These are phyloP conservation scores for Pisolithus sp. DNA, from an alignment of 768 basidiomycete genomes.

Conservation along the genomic window DNA sequence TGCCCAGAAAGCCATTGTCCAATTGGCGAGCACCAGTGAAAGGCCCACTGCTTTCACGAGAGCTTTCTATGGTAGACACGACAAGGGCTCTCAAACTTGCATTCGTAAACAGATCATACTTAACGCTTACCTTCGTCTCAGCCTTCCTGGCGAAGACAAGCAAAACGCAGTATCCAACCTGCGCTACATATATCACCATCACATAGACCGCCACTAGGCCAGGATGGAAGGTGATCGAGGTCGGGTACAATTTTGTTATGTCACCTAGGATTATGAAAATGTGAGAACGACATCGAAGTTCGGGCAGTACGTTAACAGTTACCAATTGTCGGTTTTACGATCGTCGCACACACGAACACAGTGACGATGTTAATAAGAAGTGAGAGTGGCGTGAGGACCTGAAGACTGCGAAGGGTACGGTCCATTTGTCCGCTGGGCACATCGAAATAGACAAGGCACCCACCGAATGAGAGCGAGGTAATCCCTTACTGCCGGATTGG, in stretches of 20 bases:
- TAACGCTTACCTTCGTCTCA: conserved; percentile 65
- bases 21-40: conserved; percentile 70
- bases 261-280: conserved; percentile 30
- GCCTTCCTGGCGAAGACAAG: conserved; percentile 64
- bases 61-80: conserved; percentile 39
- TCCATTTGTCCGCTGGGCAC: background rate
- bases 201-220: conserved; percentile 56
- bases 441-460: conserved; percentile 3
- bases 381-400: conserved; percentile 82
- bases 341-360: conserved; percentile 58
- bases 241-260: conserved; percentile 50
- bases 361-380: conserved; percentile 75
- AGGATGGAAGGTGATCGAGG: conserved; percentile 65
- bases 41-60: conserved; percentile 77
- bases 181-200: conserved; percentile 51
- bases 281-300: background rate
- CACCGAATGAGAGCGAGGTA: conserved; percentile 60
- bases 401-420: conserved; percentile 41
- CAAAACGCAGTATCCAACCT: conserved; percentile 79
- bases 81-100: background rate
- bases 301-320: conserved; percentile 4
- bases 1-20: conserved; percentile 76
- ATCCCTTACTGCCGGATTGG: conserved; percentile 56
- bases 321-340: conserved; percentile 63
- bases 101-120: background rate